Percentiles rank a stretch among this genome's conserved stretches.
These are phyloP conservation scores for Daedaleopsis sinensis DNA, from an alignment of 768 basidiomycete genomes.

Conservation along the genomic window DNA sequence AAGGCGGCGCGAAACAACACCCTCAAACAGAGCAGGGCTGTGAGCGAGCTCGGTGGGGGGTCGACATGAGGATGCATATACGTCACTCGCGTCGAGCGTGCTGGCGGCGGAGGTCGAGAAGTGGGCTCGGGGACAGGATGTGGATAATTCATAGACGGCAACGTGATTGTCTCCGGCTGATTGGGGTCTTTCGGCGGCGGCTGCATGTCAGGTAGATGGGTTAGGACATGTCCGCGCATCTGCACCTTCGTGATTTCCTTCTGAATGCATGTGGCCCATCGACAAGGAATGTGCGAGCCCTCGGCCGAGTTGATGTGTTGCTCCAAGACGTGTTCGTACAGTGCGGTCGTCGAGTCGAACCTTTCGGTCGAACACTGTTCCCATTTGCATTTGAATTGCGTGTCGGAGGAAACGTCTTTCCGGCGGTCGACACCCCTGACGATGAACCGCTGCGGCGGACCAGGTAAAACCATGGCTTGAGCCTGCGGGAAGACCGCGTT, in stretches of 20 bases:
- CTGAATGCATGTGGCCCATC: constrained; percentile 72
- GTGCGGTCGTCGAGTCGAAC: constrained; percentile 56
- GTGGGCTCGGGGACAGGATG: constrained; percentile 69
- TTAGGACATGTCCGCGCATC: constrained; percentile 71
- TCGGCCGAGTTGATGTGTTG: constrained; percentile 53
- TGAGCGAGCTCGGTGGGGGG: constrained; percentile 74
- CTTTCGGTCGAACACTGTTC: constrained; percentile 53
- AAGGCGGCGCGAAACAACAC: constrained; percentile 83
- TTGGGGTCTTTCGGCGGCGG: constrained; percentile 60
- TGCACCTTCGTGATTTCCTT: constrained; percentile 47
- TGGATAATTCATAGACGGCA: constrained; percentile 55
- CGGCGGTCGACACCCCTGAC: constrained; percentile 83
- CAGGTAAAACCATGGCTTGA: constrained; percentile 82
- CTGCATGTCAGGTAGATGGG: constrained; percentile 70
- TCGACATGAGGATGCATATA: constrained; percentile 63
- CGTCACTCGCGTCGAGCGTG: constrained; percentile 61
- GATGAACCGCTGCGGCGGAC: constrained; percentile 75
- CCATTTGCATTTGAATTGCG: constrained; percentile 82
- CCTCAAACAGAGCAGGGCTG: constrained; percentile 81
- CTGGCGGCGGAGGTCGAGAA: constrained; percentile 67
- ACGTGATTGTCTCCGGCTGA: constrained; percentile 74
- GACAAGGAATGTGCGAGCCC: constrained; percentile 53
- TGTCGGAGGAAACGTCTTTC: constrained; percentile 56
- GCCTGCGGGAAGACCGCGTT: constrained; percentile 84
- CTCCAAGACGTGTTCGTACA: constrained; percentile 74